Evolutionary conservation across 192 early-diverging fungal genomes (phyloP).

Genomic region (Backusella australiensis): DNA sequence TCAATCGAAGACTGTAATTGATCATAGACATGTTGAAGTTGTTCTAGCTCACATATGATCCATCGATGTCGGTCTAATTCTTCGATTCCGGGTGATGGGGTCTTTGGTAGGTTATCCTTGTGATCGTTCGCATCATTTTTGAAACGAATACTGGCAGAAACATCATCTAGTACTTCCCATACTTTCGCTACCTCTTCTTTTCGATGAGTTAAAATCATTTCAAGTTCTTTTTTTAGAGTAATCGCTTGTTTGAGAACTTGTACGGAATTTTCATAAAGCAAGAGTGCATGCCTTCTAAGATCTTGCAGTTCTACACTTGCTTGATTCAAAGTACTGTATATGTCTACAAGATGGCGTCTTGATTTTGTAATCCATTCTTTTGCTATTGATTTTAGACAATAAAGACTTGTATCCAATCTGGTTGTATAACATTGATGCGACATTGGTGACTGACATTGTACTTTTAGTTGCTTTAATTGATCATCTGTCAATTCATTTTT

Average conservation of each 20-base stretch:
- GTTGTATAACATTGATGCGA: background rate
- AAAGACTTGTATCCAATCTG: slow-evolving; percentile 25
- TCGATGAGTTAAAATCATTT: slow-evolving; percentile 44
- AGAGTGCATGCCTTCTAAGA: slow-evolving; percentile 33
- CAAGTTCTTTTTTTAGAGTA: slow-evolving; percentile 41
- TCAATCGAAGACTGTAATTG: slow-evolving; percentile 41
- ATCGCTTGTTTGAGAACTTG: slow-evolving; percentile 41
- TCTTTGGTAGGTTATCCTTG: background rate
- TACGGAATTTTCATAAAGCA: slow-evolving; percentile 44
- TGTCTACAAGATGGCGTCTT: slow-evolving; percentile 28
- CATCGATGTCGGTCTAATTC: slow-evolving; percentile 44
- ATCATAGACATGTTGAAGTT: slow-evolving; percentile 37
- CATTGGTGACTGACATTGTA: background rate
- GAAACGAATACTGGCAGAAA: slow-evolving; percentile 22
- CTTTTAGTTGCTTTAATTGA: background rate
- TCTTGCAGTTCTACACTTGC: slow-evolving; percentile 43
- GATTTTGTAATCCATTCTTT: slow-evolving; percentile 8
- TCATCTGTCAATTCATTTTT: background rate
- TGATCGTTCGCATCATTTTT: slow-evolving; percentile 8
- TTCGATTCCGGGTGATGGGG: background rate
- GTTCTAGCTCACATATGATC: slow-evolving; percentile 49
- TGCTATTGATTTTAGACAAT: slow-evolving; percentile 26
- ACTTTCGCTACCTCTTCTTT: slow-evolving; percentile 51
- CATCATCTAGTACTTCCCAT: slow-evolving; percentile 52
- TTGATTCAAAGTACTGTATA: slow-evolving; percentile 35